phyloP scores from a whole-genome alignment of 345 rosid genomes.

The Sonneratia alba region DNA sequence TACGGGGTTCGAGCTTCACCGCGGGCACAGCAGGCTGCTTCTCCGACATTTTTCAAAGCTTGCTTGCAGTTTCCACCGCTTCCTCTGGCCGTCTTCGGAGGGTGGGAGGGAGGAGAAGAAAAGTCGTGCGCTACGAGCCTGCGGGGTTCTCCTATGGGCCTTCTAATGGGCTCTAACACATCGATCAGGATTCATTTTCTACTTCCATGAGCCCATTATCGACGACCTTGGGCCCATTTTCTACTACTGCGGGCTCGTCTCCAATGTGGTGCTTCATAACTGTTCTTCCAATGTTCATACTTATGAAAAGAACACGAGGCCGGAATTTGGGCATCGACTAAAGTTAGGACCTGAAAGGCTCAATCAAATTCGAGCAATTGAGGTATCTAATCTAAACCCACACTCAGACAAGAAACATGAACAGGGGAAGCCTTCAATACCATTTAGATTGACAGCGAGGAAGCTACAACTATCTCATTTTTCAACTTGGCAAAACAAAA shows the following conservation, averaged over 20 bases:
- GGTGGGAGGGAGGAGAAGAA: background rate
- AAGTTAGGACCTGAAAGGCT: background rate
- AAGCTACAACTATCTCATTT: background rate
- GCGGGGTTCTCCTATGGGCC: background rate
- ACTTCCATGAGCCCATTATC: background rate
- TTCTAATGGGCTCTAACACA: too few species aligned
- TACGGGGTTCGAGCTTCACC: slow-evolving; percentile 43
- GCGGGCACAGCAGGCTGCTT: background rate
- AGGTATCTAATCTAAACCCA: background rate
- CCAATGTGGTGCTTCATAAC: too few species aligned
- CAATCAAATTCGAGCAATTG: background rate
- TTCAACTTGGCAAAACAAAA: background rate
- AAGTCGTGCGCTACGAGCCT: background rate
- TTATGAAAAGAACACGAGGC: too few species aligned
- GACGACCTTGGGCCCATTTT: too few species aligned
- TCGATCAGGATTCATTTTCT: background rate
- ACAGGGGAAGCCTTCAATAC: background rate
- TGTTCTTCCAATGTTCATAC: too few species aligned
- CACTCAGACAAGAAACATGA: background rate
- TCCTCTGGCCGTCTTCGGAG: background rate
- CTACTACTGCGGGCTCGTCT: too few species aligned
- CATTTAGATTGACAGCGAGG: background rate
- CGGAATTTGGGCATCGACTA: too few species aligned
- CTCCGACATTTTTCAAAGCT: slow-evolving; percentile 1
- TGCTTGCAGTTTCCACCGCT: background rate